Evolutionary conservation across 805 yeast species (phyloP).

Genomic region (Hanseniaspora mollemarum): DNA sequence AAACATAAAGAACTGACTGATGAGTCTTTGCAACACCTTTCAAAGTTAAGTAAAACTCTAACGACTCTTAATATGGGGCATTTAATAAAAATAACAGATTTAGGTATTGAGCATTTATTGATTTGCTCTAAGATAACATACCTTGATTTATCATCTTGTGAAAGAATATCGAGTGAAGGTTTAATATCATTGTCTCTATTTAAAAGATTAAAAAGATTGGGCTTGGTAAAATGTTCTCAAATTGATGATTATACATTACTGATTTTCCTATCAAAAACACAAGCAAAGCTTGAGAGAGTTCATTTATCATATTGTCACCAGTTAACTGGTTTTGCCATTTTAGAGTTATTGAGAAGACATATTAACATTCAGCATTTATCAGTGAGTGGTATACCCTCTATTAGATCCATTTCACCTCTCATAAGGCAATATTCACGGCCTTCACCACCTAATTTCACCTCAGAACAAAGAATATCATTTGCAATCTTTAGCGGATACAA

Average conservation of each 20-base stretch:
- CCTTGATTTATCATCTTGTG: conserved; percentile 11
- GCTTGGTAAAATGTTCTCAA: conserved; percentile 9
- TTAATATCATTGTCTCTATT: background rate
- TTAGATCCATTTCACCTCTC: background rate
- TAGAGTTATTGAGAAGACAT: conserved; percentile 10
- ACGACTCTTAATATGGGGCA: conserved; percentile 12
- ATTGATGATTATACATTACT: conserved; percentile 6
- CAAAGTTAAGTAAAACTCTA: background rate
- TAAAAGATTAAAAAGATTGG: conserved; percentile 9
- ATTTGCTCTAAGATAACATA: conserved; percentile 3
- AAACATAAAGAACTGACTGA: conserved; percentile 6
- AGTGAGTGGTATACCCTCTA: conserved; percentile 9
- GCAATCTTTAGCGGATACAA: conserved; percentile 8
- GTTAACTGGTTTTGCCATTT: conserved; percentile 5
- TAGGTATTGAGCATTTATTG: background rate
- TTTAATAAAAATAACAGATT: background rate
- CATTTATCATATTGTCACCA: conserved; percentile 11
- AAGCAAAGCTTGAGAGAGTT: conserved; percentile 6
- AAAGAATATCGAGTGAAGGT: background rate
- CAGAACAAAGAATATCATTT: conserved; percentile 11
- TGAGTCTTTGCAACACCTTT: background rate
- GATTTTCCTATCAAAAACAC: conserved; percentile 2
- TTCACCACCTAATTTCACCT: conserved; percentile 7
- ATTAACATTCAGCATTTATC: conserved; percentile 9
- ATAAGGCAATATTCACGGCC: conserved; percentile 1